A percentile compares a stretch with the other conserved stretches of the same genome.
These are phyloP conservation scores for Leccinum disarticulatum DNA, from an alignment of 768 basidiomycete genomes.

Conservation along the genomic window DNA sequence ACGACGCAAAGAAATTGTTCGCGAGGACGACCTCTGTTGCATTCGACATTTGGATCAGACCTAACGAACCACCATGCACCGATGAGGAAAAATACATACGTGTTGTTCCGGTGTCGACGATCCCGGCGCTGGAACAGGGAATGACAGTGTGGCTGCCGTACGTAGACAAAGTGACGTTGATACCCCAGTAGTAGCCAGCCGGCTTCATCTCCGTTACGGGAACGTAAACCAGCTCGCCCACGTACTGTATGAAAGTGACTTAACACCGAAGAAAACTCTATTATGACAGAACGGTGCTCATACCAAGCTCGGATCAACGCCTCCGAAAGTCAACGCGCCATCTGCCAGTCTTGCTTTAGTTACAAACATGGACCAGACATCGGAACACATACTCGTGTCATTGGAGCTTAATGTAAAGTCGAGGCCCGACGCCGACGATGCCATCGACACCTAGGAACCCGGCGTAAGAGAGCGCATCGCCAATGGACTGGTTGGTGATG, in stretches of 20 bases:
- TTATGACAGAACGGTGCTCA: background rate
- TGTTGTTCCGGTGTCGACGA: background rate
- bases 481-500: constrained; percentile 31
- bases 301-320: background rate
- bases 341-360: background rate
- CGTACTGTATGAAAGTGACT: constrained; percentile 10
- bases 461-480: constrained; percentile 18
- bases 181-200: no score
- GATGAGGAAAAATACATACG: background rate
- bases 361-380: background rate
- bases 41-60: background rate
- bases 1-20: constrained; percentile 10
- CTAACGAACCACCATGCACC: background rate
- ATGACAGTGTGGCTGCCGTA: constrained; percentile 18
- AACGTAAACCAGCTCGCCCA: constrained; percentile 16
- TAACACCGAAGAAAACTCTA: background rate
- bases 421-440: constrained; percentile 25
- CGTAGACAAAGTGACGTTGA: background rate
- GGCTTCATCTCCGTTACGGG: no score
- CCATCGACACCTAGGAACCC: constrained; percentile 25
- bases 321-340: background rate
- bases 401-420: constrained; percentile 8
- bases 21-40: constrained; percentile 11
- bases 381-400: background rate
- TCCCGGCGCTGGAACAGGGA: background rate